Conservation (phyloP, 805 yeast genomes). For the Ogataea kodamae region DNA sequence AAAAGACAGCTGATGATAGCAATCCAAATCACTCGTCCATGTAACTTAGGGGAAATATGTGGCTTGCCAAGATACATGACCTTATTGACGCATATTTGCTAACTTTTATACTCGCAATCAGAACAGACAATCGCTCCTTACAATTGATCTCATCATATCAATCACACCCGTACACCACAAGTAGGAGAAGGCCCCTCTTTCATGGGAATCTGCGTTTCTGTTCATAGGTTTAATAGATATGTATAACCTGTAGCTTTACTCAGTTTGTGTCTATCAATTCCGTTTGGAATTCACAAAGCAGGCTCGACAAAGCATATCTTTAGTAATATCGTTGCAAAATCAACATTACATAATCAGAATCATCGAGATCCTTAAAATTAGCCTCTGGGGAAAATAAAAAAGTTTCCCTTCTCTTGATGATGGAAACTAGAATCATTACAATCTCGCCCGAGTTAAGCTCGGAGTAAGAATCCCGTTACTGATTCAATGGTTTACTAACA, state of each 20-base stretch:
- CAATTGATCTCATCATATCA: too few relatives aligned
- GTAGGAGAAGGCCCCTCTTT: not conserved
- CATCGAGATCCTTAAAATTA: not conserved
- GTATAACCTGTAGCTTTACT: too few relatives aligned
- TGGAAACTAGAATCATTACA: constrained; percentile 11
- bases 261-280: too few relatives aligned
- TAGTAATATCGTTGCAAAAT: too few relatives aligned
- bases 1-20: constrained; percentile 11
- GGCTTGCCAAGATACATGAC: constrained; percentile 3
- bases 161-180: constrained; percentile 12
- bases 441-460: constrained; percentile 16
- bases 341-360: too few relatives aligned
- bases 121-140: constrained; percentile 15
- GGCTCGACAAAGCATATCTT: too few relatives aligned
- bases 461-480: constrained; percentile 10
- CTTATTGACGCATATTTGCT: not conserved
- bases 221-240: too few relatives aligned
- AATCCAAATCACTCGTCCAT: constrained; percentile 7
- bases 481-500: constrained; percentile 2
- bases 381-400: not conserved
- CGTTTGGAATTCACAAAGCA: too few relatives aligned
- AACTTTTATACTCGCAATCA: constrained; percentile 1
- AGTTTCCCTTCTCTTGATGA: not conserved
- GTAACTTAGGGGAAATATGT: not conserved
- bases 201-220: not conserved